A percentile compares a stretch with the other conserved stretches of the same genome.
phyloP scores from a whole-genome alignment of 495 filamentous ascomycete species.

The Daldinia caldariorum region DNA sequence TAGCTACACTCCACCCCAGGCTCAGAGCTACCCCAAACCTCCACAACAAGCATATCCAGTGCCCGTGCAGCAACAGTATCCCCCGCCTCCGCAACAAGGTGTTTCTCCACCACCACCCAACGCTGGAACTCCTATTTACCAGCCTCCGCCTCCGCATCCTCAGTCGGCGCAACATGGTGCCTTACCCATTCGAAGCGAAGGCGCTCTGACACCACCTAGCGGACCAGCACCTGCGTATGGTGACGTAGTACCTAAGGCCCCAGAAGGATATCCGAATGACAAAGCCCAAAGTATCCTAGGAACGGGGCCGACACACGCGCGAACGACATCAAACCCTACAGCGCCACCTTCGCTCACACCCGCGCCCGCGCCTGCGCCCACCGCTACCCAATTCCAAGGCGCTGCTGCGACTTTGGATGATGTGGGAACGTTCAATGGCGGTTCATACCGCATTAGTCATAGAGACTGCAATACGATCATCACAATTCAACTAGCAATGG shows the following conservation, averaged over 20 bases:
- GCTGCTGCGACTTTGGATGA: slow-evolving; percentile 74
- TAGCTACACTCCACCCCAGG: slow-evolving; percentile 49
- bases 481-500: slow-evolving; percentile 89
- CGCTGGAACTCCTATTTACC: slow-evolving; percentile 42
- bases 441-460: slow-evolving; percentile 92
- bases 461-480: slow-evolving; percentile 89
- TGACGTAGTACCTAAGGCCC: slow-evolving; percentile 42
- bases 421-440: slow-evolving; percentile 94
- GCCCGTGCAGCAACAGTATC: slow-evolving; percentile 56
- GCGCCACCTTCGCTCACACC: slow-evolving; percentile 32
- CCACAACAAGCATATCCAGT: slow-evolving; percentile 54
- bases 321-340: slow-evolving; percentile 57
- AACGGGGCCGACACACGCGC: slow-evolving; percentile 45
- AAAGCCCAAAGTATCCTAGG: slow-evolving; percentile 47
- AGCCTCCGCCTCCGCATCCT: slow-evolving; percentile 46
- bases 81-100: slow-evolving; percentile 43
- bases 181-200: slow-evolving; percentile 46
- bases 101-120: slow-evolving; percentile 46
- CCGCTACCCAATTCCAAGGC: slow-evolving; percentile 65
- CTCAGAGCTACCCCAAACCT: slow-evolving; percentile 47
- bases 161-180: slow-evolving; percentile 39
- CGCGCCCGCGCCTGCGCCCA: not conserved
- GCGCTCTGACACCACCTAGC: slow-evolving; percentile 43
- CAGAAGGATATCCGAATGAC: slow-evolving; percentile 50
- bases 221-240: slow-evolving; percentile 50